Base-by-base conservation (phyloP, 208 protist species). In the Zelonia costaricensis region DNA sequence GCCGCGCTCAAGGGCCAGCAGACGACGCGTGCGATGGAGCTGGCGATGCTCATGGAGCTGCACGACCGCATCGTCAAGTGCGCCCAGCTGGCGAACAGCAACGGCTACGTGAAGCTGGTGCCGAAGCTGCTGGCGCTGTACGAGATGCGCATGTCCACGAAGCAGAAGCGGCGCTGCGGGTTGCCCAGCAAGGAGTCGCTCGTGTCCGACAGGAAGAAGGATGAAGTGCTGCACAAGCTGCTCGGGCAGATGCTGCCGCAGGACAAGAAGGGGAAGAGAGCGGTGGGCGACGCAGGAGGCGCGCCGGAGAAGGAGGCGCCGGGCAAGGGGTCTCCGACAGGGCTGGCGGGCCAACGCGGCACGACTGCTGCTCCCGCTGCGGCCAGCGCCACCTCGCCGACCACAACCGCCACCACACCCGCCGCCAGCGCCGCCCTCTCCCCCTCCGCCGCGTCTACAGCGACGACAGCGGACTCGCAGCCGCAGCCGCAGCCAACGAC, bases 1-100 rank as follows among this genome's bases (percentile, higher is more conserved):
- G 48, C 13, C 23, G 86, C 89, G 16, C 56, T 92, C 15, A 66
- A 78, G 40, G 74, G 69, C 42, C 86, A 93, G 62, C 80, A 90
- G 42, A 89, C 80, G 20, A 83, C 81, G 8, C 78, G 86, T 30
- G 89, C 89, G 18, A 30, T 93, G 15, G 89, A 95, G 57, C 62
- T 95, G 38, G 89, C 89, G 9, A 88, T 76, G 55, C 63, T 76
- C 61, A 73, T 95, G 69, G 84, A 95, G 65, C 74, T 93, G 28
- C 78, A 86, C 42, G 89, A 95, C 65, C 87, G 85, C 42, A 63
- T 95, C 27, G 77, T 88, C 59, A 53, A 58, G 44, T 92, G 84
- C 54, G 86, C 84, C 22, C 63, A 80, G 49, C 42, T 74, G 52
- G 89, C 89, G 16, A 92, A 93, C 62, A 61, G 33, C 10, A 64